Evolutionary conservation across 2,329 filamentous ascomycete genomes (phyloP).

Genomic region (Tympanopsis confertula): DNA sequence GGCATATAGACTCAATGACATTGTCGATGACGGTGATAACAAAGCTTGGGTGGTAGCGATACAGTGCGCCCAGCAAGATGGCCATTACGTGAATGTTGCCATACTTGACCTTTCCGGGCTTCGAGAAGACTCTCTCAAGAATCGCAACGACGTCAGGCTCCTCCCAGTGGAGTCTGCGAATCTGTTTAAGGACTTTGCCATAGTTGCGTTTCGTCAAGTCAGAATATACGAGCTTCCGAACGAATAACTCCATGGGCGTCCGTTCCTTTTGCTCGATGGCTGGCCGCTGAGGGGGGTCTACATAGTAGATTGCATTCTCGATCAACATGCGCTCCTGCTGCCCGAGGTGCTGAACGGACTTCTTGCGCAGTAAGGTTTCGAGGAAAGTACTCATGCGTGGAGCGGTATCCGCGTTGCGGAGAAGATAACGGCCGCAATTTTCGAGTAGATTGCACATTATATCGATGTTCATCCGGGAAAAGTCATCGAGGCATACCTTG

Average conservation of each 20-base stretch:
- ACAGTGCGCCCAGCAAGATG: slow-evolving; percentile 76
- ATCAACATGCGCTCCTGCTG: slow-evolving; percentile 97
- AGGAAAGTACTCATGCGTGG: slow-evolving; percentile 89
- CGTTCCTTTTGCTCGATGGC: slow-evolving; percentile 95
- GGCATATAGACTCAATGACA: slow-evolving; percentile 75
- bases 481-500: slow-evolving; percentile 94
- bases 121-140: slow-evolving; percentile 84
- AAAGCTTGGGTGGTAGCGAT: slow-evolving; percentile 85
- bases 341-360: slow-evolving; percentile 85
- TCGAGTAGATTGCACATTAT: slow-evolving; percentile 93
- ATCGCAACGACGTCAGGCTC: slow-evolving; percentile 73
- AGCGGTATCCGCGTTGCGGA: slow-evolving; percentile 83
- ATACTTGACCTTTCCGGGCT: slow-evolving; percentile 94
- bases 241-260: slow-evolving; percentile 82
- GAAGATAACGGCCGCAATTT: slow-evolving; percentile 86
- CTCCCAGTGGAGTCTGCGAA: slow-evolving; percentile 95
- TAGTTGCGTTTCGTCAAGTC: slow-evolving; percentile 92
- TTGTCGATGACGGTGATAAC: slow-evolving; percentile 87
- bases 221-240: slow-evolving; percentile 82
- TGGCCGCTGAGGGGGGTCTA: slow-evolving; percentile 84
- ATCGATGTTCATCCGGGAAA: slow-evolving; percentile 97
- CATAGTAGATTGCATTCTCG: slow-evolving; percentile 95
- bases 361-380: slow-evolving; percentile 91
- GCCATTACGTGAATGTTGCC: slow-evolving; percentile 90
- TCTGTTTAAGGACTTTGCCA: slow-evolving; percentile 84